phyloP scores from a whole-genome alignment of 2,329 filamentous ascomycete species.

The Aphanoascus verrucosus region DNA sequence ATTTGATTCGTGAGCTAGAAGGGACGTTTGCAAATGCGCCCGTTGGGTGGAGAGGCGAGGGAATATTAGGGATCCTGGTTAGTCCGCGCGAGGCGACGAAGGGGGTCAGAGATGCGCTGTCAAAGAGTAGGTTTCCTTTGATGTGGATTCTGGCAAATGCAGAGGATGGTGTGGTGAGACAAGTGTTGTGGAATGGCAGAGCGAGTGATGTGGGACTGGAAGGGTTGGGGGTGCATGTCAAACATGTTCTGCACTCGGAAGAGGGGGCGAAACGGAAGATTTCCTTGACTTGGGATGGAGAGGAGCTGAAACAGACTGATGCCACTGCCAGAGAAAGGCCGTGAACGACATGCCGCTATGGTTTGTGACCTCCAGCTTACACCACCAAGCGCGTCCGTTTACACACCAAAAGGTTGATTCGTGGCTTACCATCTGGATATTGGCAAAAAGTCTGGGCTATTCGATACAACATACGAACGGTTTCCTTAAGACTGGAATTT shows the following conservation, averaged over 20 bases:
- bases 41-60: constrained; percentile 54
- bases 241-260: constrained; percentile 19
- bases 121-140: constrained; percentile 57
- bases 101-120: constrained; percentile 64
- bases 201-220: constrained; percentile 31
- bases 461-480: too few species aligned
- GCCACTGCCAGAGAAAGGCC: neutral
- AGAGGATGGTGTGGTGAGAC: constrained; percentile 27
- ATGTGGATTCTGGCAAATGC: constrained; percentile 45
- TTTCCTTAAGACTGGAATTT: too few species aligned
- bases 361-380: too few species aligned
- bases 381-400: too few species aligned
- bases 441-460: too few species aligned
- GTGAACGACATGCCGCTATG: neutral
- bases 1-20: constrained; percentile 38
- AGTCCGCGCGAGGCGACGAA: constrained; percentile 60
- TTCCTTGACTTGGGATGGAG: constrained; percentile 30
- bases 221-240: constrained; percentile 30
- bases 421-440: too few species aligned
- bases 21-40: constrained; percentile 68
- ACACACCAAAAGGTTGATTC: too few species aligned
- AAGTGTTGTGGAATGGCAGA: constrained; percentile 37
- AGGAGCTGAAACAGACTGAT: constrained; percentile 19
- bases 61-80: constrained; percentile 61
- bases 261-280: constrained; percentile 20